These are phyloP conservation scores for Trichoderma afroharzianum DNA, from an alignment of 2,329 filamentous ascomycete genomes.

Conservation along the genomic window DNA sequence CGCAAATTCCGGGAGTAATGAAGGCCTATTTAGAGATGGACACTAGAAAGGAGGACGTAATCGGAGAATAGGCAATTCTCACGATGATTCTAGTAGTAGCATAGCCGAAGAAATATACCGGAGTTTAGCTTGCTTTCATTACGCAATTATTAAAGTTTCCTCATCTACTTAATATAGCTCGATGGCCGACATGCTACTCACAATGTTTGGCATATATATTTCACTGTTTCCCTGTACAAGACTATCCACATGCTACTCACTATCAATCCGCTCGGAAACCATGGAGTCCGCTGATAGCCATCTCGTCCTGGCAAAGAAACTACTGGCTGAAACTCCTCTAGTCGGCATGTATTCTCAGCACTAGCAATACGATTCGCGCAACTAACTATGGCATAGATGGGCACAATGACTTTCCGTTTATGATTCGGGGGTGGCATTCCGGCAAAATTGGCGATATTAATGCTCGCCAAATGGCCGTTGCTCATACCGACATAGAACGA, in stretches of 20 bases:
- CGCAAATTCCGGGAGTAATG: constrained; percentile 4
- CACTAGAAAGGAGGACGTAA: not conserved
- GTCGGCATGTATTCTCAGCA: not conserved
- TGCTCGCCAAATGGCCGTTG: constrained; percentile 65
- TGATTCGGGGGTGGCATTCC: constrained; percentile 49
- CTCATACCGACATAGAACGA: constrained; percentile 64
- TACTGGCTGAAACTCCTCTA: not conserved
- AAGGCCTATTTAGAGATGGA: constrained; percentile 15
- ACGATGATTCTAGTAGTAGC: not conserved
- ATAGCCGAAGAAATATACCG: not conserved
- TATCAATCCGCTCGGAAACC: accelerated
- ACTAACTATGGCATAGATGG: constrained; percentile 55
- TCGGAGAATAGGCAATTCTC: not conserved
- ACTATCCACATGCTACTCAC: not conserved
- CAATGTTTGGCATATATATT: not conserved
- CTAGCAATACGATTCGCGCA: accelerated
- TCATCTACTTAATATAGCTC: not conserved
- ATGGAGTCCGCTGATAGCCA: not conserved
- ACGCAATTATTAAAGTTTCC: not conserved
- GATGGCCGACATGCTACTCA: not conserved
- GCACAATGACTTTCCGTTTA: constrained; percentile 76
- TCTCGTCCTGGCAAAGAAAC: not conserved
- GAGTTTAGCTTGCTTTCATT: not conserved
- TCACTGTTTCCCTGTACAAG: too few species aligned
- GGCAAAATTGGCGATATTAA: constrained; percentile 66